phyloP scores from a whole-genome alignment of 2,329 filamentous ascomycete genomes.

The Ophiostoma novo-ulmi region DNA sequence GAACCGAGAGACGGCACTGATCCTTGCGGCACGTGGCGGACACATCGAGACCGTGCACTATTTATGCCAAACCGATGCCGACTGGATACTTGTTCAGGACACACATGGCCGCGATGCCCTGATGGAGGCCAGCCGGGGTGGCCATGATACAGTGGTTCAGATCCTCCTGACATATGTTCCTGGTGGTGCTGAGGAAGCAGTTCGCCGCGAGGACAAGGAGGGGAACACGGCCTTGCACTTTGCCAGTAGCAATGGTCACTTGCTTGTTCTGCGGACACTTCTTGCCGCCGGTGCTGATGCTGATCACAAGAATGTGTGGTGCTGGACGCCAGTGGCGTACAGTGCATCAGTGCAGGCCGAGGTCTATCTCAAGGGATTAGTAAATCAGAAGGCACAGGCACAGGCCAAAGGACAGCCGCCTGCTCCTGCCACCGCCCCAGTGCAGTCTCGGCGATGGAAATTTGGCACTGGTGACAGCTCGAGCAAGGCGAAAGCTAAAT shows the following conservation, averaged over 20 bases:
- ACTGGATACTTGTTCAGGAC: conserved; percentile 61
- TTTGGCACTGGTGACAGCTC: neutral
- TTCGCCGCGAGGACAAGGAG: conserved; percentile 57
- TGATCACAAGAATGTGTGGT: conserved; percentile 65
- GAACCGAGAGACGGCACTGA: conserved; percentile 72
- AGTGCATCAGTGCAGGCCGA: conserved; percentile 77
- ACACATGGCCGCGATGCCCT: conserved; percentile 65
- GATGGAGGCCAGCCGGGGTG: conserved; percentile 57
- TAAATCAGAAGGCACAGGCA: conserved; percentile 39
- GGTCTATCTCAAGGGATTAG: conserved; percentile 73
- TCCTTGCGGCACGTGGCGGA: conserved; percentile 66
- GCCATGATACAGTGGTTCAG: conserved; percentile 61
- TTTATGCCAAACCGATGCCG: conserved; percentile 59
- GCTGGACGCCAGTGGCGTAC: conserved; percentile 80
- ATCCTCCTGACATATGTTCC: conserved; percentile 58
- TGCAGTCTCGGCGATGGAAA: conserved; percentile 35
- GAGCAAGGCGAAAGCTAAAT: neutral
- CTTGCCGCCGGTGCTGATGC: conserved; percentile 74
- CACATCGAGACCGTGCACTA: conserved; percentile 70
- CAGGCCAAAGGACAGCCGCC: conserved; percentile 27
- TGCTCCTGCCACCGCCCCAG: conserved; percentile 27
- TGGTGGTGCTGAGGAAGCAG: conserved; percentile 47
- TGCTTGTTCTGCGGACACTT: conserved; percentile 70
- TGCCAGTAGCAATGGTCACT: conserved; percentile 73
- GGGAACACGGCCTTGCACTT: conserved; percentile 89